Conservation (phyloP, 1,139 yeast species). For the Kurtzmaniella quercitrusa region DNA sequence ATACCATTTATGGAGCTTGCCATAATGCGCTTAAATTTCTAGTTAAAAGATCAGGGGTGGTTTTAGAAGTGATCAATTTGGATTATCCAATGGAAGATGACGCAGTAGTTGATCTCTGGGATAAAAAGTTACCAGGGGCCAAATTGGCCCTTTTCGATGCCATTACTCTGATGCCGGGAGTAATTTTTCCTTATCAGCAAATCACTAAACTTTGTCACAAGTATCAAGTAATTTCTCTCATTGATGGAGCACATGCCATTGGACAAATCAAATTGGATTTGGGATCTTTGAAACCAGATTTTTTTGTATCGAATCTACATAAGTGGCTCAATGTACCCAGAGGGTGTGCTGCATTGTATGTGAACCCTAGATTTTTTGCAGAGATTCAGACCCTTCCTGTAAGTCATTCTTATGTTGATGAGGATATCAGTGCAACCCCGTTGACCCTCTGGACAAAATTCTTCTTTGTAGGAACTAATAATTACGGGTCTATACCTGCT, state of each 20-base stretch:
- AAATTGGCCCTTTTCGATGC: slow-evolving; percentile 56
- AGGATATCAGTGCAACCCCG: slow-evolving; percentile 18
- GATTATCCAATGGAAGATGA: slow-evolving; percentile 47
- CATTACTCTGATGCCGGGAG: slow-evolving; percentile 63
- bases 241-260: slow-evolving; percentile 72
- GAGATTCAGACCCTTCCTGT: slow-evolving; percentile 57
- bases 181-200: slow-evolving; percentile 50
- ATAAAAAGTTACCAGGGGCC: slow-evolving; percentile 15
- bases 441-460: slow-evolving; percentile 36
- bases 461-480: slow-evolving; percentile 32
- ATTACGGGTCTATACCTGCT: slow-evolving; percentile 22
- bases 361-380: slow-evolving; percentile 46
- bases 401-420: slow-evolving; percentile 40
- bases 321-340: slow-evolving; percentile 66
- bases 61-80: slow-evolving; percentile 39
- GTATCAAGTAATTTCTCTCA: slow-evolving; percentile 47
- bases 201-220: slow-evolving; percentile 45
- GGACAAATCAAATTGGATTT: slow-evolving; percentile 54
- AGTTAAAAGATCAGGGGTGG: slow-evolving; percentile 37
- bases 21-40: slow-evolving; percentile 49
- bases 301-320: slow-evolving; percentile 60
- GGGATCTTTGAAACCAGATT: slow-evolving; percentile 50
- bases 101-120: slow-evolving; percentile 41
- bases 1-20: slow-evolving; percentile 59
- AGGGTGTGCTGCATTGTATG: slow-evolving; percentile 59